Evolutionary conservation across 805 yeast species (phyloP).

Genomic region (Wickerhamiella sergipiensis): DNA sequence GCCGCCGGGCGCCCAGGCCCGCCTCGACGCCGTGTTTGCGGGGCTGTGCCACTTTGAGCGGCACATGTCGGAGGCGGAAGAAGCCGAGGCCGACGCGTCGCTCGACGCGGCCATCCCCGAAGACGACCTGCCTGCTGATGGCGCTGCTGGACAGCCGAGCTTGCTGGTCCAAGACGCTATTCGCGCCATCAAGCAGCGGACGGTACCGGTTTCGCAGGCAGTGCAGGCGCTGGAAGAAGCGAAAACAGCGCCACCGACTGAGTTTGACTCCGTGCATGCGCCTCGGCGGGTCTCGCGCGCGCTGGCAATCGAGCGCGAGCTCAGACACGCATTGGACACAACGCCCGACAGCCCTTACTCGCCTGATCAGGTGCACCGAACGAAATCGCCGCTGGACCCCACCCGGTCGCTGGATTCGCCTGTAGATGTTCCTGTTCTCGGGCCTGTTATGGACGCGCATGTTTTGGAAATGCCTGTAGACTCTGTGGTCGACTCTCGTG

Average conservation of each 20-base stretch:
- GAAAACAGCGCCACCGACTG: neutral
- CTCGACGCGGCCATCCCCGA: neutral
- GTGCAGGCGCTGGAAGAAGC: neutral
- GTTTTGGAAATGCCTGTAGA: no score
- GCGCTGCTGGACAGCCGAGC: neutral
- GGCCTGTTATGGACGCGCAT: no score
- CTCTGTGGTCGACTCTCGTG: no score
- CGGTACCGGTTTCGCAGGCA: constrained; percentile 2
- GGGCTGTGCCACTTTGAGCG: constrained; percentile 11
- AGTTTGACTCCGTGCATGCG: neutral
- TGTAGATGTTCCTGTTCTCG: no score
- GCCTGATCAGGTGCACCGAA: neutral
- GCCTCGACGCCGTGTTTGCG: constrained; percentile 11
- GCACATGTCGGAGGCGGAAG: neutral
- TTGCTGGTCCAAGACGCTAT: constrained; percentile 7
- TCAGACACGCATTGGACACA: neutral
- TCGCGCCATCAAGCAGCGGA: constrained; percentile 4
- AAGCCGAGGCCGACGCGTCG: neutral
- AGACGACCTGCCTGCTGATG: neutral
- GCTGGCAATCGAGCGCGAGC: neutral
- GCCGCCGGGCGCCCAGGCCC: constrained; percentile 3
- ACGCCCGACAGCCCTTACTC: neutral
- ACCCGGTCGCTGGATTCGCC: no score
- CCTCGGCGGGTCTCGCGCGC: neutral
- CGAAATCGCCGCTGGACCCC: neutral